Conservation (phyloP, 2,329 filamentous ascomycete species). For the Alternaria hordeiaustralica region DNA sequence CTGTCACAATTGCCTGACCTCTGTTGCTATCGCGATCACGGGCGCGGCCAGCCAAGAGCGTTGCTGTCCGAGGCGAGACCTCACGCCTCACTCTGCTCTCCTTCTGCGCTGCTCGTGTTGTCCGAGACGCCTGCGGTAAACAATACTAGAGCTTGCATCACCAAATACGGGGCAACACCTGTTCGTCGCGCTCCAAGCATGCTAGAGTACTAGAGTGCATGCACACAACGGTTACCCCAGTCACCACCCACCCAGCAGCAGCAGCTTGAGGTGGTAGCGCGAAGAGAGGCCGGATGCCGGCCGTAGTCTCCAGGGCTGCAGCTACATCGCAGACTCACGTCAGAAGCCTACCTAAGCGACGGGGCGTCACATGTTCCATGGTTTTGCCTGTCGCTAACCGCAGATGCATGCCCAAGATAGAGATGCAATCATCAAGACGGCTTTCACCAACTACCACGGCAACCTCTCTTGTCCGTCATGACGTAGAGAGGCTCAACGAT, state of each 20-base stretch:
- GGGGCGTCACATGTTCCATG: not conserved
- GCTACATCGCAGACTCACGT: not conserved
- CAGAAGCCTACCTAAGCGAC: slow-evolving; percentile 5
- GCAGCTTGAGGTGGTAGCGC: not conserved
- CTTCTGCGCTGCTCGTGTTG: not conserved
- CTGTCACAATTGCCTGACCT: not conserved
- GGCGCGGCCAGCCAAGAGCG: not conserved
- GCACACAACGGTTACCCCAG: slow-evolving; percentile 7
- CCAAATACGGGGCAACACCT: slow-evolving; percentile 13
- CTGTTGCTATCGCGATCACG: not conserved
- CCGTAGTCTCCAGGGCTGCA: slow-evolving; percentile 6
- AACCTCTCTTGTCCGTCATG: not conserved
- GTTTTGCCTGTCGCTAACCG: not conserved
- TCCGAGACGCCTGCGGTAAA: slow-evolving; percentile 1
- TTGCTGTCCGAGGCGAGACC: not conserved
- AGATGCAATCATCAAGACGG: not conserved
- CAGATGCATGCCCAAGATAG: not conserved
- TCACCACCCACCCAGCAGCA: not conserved
- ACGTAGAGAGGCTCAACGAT: not conserved
- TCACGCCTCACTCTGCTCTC: not conserved
- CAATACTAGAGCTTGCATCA: not conserved
- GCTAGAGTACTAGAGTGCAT: slow-evolving; percentile 8
- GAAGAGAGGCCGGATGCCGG: slow-evolving; percentile 3
- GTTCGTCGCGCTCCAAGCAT: slow-evolving; percentile 6
- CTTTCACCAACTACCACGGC: not conserved